Percentiles rank a stretch among this genome's conserved stretches.
Evolutionary conservation across 116 monocot species (phyloP).

Genomic region (Posidonia oceanica): DNA sequence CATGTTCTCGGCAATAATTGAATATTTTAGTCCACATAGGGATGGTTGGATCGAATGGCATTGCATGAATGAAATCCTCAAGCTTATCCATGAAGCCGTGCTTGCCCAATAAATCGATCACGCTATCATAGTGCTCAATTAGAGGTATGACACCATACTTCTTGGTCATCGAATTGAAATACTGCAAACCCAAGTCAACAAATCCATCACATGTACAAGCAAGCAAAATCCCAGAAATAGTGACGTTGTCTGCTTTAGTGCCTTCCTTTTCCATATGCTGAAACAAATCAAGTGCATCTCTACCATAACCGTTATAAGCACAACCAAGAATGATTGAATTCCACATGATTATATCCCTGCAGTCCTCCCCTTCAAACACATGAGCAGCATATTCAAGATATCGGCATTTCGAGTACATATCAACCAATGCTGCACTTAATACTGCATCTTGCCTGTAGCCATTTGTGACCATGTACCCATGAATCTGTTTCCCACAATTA

Average conservation of each 20-base stretch:
- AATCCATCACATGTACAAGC: slow-evolving; percentile 57
- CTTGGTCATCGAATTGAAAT: slow-evolving; percentile 49
- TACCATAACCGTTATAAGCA: slow-evolving; percentile 59
- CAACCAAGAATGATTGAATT: slow-evolving; percentile 76
- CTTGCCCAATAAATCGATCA: slow-evolving; percentile 73
- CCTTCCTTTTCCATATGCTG: slow-evolving; percentile 42
- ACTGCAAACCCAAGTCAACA: slow-evolving; percentile 35
- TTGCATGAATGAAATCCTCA: slow-evolving; percentile 42
- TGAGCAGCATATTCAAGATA: slow-evolving; percentile 43
- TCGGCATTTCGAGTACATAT: slow-evolving; percentile 81
- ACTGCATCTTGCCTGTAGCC: slow-evolving; percentile 32
- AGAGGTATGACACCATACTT: slow-evolving; percentile 42
- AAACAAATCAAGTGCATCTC: slow-evolving; percentile 44
- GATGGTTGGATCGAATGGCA: slow-evolving; percentile 70
- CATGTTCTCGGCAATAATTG: slow-evolving; percentile 47
- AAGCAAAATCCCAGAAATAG: slow-evolving; percentile 49
- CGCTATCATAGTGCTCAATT: slow-evolving; percentile 69
- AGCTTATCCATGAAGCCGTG: slow-evolving; percentile 58
- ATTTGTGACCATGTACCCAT: slow-evolving; percentile 57
- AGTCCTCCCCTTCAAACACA: slow-evolving; percentile 38
- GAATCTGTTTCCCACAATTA: slow-evolving; percentile 61
- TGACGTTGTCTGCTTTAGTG: slow-evolving; percentile 40
- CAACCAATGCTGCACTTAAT: slow-evolving; percentile 43
- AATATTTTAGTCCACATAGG: slow-evolving; percentile 70
- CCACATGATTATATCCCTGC: slow-evolving; percentile 52